Evolutionary conservation across 2,329 filamentous ascomycete species (phyloP).

Genomic region (Cladosporium sp.): DNA sequence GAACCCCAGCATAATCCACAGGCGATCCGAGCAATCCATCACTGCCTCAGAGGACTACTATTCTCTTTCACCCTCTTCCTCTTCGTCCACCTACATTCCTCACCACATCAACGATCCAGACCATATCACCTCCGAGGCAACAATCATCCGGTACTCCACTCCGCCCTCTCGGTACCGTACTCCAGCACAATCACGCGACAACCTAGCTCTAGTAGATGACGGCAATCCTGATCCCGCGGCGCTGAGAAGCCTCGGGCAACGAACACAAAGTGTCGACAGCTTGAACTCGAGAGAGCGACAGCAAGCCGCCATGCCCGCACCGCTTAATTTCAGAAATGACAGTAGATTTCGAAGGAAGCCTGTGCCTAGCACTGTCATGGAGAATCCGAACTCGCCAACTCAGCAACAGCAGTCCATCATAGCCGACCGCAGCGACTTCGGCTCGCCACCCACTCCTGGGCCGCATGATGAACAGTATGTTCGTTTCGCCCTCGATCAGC

Average conservation of each 20-base stretch:
- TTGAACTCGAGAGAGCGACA: constrained; percentile 7
- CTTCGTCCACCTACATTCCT: constrained; percentile 22
- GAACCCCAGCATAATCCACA: constrained; percentile 27
- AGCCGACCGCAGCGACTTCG: constrained; percentile 13
- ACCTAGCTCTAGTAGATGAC: constrained; percentile 15
- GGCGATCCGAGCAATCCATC: constrained; percentile 42
- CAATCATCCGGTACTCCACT: constrained; percentile 29
- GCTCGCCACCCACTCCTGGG: constrained; percentile 58
- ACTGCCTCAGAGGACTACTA: constrained; percentile 49
- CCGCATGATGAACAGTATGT: constrained; percentile 84
- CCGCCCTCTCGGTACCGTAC: constrained; percentile 33
- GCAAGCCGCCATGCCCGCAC: constrained; percentile 10
- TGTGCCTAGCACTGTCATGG: constrained; percentile 31
- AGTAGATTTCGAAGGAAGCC: constrained; percentile 30
- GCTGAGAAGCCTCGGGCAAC: constrained; percentile 13
- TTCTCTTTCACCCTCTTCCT: constrained; percentile 31
- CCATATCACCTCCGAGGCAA: constrained; percentile 16
- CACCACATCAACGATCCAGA: constrained; percentile 23
- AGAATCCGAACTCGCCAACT: constrained; percentile 14
- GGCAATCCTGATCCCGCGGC: constrained; percentile 1
- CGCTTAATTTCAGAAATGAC: constrained; percentile 14
- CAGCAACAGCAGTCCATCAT: background rate
- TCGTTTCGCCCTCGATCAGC: constrained; percentile 80
- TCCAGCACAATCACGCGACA: constrained; percentile 27
- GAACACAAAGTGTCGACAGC: constrained; percentile 13